A percentile compares a stretch with the other conserved stretches of the same genome.
Conservation (phyloP, 352 stramenopile genomes). For the Lagenidium giganteum region DNA sequence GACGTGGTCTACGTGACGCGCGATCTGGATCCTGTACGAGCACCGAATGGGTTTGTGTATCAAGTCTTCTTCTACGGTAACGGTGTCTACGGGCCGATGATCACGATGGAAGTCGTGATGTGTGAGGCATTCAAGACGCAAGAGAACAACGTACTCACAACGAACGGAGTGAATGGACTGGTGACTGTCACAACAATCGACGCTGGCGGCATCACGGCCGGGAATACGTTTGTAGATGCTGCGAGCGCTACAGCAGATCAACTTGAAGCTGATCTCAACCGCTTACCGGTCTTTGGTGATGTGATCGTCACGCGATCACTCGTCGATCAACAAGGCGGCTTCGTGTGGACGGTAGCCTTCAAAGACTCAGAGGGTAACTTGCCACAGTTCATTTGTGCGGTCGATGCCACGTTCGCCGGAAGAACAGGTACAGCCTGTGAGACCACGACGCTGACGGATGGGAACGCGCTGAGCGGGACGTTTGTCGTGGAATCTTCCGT, state of each 20-base stretch:
- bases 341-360: slow-evolving; percentile 74
- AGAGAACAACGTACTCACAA: slow-evolving; percentile 55
- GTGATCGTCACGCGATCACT: slow-evolving; percentile 63
- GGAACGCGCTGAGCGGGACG: slow-evolving; percentile 64
- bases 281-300: slow-evolving; percentile 51
- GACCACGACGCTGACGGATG: slow-evolving; percentile 60
- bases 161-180: slow-evolving; percentile 19
- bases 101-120: slow-evolving; percentile 11
- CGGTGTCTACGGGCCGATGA: slow-evolving; percentile 34
- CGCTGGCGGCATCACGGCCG: slow-evolving; percentile 34
- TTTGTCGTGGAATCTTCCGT: slow-evolving; percentile 64
- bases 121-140: slow-evolving; percentile 60
- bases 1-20: slow-evolving; percentile 74
- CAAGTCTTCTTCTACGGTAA: slow-evolving; percentile 76
- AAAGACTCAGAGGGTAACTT: slow-evolving; percentile 57
- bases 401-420: slow-evolving; percentile 31
- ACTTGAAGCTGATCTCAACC: slow-evolving; percentile 39
- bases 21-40: slow-evolving; percentile 18
- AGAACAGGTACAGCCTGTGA: slow-evolving; percentile 29
- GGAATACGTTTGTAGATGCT: slow-evolving; percentile 49
- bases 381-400: slow-evolving; percentile 66
- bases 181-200: slow-evolving; percentile 39
- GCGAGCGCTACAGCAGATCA: slow-evolving; percentile 30
- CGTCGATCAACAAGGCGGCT: slow-evolving; percentile 58
- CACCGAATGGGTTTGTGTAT: slow-evolving; percentile 63